Base-by-base conservation (phyloP, 2,329 filamentous ascomycete species). In the Chaetomiaceae sp. region DNA sequence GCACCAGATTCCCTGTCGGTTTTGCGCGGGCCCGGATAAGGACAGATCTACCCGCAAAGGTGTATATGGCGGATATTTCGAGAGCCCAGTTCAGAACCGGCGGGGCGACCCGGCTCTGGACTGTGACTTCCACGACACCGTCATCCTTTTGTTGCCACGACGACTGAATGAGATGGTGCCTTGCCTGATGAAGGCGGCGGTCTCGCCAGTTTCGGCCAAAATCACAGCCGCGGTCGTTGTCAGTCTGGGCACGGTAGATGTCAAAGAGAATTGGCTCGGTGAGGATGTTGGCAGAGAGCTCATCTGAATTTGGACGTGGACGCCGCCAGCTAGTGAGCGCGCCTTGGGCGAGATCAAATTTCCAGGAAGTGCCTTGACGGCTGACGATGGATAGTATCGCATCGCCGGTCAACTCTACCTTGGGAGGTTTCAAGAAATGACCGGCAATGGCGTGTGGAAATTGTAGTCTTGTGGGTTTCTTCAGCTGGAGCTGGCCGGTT, bases 171-270 rank as follows among this genome's bases (percentile, higher is more conserved):
- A 72, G 67, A 56, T 79, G 72, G 43, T 68, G 65, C 4, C 69
- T 70, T 3, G 73, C 75, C 59, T 77, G 72, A 60, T 79, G 71
- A 0, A 80, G 61, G 2, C 72, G 69, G 6, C 67, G 62, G 16
- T 73, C 71, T 10, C 72, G 67, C 84, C 84, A 87, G 55, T 84
- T 75, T 47, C 73, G 69, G 1, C 81, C 82, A 58, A 80, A 79
- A 14, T 72, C 68, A 6, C 72, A 71, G 0, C 77, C 77, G 4
- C 73, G 71, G 63, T 87, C 84, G 63, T 87, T 87, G 67, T 87
- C 82, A 0, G 84, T 87, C 33, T 78, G 73, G 0, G 85, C 79
- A 34, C 84, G 82, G 71, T 84, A 86, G 64, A 87, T 79, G 56
- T 75, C 74, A 36, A 84, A 71, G 2, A 67, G 58, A 2, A 76